Evolutionary conservation across 2,329 filamentous ascomycete genomes (phyloP), one percentile per base, ranked within the genome.

Genomic region (Hypoxylon sp.): DNA sequence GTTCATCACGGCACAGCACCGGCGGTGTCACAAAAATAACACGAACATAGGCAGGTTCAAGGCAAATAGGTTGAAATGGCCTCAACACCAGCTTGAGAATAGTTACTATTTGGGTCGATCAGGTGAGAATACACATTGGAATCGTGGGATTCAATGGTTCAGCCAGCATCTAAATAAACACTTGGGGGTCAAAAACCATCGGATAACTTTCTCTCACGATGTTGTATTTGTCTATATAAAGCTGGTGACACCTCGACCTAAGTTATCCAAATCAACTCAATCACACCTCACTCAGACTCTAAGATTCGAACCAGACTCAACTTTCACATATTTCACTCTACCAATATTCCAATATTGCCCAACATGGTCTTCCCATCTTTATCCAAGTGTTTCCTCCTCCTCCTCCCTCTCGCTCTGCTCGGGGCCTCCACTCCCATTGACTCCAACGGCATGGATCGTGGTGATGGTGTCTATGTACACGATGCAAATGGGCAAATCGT

Each of bases 351-450:
- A 3, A 47, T 22, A 57, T 17, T 57, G 26, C 26, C 53, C 53
- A 57, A 47, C 26, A 57, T 57, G 53, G 26, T 46, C n/a, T 47
- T 57, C 22, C 35, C 52, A 42, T 55, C 52, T 46, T n/a, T 57
- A 22, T 24, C 39, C 17, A 57, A 46, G n/a, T 33, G 10, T 11
- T 22, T 57, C 14, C 53, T 57, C 39, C 26, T 57, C n/a, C 53
- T 57, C 17, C 24, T 31, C 14, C 39, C 53, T 10, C 53, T 57
- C 47, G 53, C 53, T 8, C 17, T 57, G 10, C 53, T 57, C 39
- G 53, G 53, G 0, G 39, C 39, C 26, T 19, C 52, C 46, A 55
- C 52, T 44, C 52, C 53, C 53, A 57, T 57, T 13, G 53, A 57
- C 53, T 57, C 53, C n/a, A 57, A 46, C 5, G 33, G 33, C 5